A percentile compares a stretch with the other conserved stretches of the same genome.
phyloP scores from a whole-genome alignment of 23 red algal species.

The Gracilaria domingensis region DNA sequence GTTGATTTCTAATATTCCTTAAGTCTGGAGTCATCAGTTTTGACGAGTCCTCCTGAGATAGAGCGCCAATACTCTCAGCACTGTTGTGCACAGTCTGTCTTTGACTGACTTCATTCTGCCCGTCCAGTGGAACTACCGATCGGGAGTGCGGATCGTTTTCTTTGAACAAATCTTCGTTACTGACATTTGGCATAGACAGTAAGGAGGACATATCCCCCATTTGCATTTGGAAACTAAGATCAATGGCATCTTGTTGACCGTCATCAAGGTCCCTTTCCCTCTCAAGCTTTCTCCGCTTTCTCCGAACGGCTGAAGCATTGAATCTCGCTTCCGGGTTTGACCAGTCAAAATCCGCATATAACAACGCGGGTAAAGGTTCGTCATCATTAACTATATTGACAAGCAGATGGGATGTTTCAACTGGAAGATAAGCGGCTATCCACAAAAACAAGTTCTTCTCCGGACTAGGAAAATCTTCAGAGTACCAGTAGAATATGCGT shows the following conservation, averaged over 20 bases:
- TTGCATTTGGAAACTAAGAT: slow-evolving; percentile 25
- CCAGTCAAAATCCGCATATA: slow-evolving; percentile 97
- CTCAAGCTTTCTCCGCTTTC: slow-evolving; percentile 88
- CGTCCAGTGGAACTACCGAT: background rate
- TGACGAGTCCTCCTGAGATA: slow-evolving; percentile 3
- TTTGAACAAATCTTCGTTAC: background rate
- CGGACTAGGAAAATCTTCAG: slow-evolving; percentile 85
- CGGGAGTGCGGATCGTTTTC: background rate
- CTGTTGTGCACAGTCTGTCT: background rate
- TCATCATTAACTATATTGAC: slow-evolving; percentile 52
- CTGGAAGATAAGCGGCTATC: slow-evolving; percentile 80
- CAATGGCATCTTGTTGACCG: slow-evolving; percentile 26
- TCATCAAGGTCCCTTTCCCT: slow-evolving; percentile 55
- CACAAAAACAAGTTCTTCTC: slow-evolving; percentile 75
- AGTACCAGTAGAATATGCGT: slow-evolving; percentile 97
- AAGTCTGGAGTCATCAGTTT: background rate
- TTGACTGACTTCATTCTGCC: background rate
- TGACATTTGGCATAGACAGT: background rate
- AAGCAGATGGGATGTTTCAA: slow-evolving; percentile 67
- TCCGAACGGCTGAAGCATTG: slow-evolving; percentile 88
- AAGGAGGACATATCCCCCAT: slow-evolving; percentile 21
- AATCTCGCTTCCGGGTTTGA: slow-evolving; percentile 88
- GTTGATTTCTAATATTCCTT: background rate
- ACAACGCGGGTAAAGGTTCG: slow-evolving; percentile 49
- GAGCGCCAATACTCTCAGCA: background rate